phyloP scores from a whole-genome alignment of 345 rosid genomes.

The Sonneratia caseolaris region DNA sequence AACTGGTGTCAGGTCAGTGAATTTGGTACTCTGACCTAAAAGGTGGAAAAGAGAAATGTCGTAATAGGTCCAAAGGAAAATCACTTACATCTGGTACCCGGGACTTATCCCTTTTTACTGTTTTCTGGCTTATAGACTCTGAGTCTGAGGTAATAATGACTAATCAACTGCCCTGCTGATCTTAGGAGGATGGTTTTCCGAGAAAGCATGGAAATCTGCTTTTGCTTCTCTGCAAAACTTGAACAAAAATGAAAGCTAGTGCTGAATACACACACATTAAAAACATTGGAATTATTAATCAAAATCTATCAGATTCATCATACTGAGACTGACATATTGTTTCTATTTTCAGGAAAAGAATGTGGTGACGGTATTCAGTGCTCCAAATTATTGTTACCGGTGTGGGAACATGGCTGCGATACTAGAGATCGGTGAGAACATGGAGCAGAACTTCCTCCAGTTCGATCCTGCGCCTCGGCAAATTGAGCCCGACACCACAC shows the following conservation, averaged over 20 bases:
- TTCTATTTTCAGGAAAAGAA: slow-evolving; percentile 49
- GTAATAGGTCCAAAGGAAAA: not conserved
- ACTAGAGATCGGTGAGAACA: slow-evolving; percentile 85
- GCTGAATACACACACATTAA: not conserved
- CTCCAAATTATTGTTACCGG: slow-evolving; percentile 88
- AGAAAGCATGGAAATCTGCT: not conserved
- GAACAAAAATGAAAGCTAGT: not conserved
- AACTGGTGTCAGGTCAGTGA: slow-evolving; percentile 85
- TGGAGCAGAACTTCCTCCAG: slow-evolving; percentile 93
- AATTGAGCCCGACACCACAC: slow-evolving; percentile 82
- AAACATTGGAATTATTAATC: not conserved
- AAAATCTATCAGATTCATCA: not conserved
- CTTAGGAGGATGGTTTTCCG: not conserved
- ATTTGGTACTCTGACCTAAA: slow-evolving; percentile 1
- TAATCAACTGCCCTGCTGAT: not conserved
- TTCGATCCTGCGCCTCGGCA: slow-evolving; percentile 95
- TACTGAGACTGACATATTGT: not conserved
- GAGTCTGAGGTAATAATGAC: not conserved
- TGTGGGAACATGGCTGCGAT: slow-evolving; percentile 99
- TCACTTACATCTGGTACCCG: not conserved
- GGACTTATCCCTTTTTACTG: not conserved
- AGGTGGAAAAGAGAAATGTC: not conserved
- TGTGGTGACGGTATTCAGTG: slow-evolving; percentile 92
- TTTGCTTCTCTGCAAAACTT: not conserved
- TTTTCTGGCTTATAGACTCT: not conserved